These are phyloP conservation scores for Yamadazyma paraphyllophila DNA, from an alignment of 805 yeast genomes.

Conservation along the genomic window DNA sequence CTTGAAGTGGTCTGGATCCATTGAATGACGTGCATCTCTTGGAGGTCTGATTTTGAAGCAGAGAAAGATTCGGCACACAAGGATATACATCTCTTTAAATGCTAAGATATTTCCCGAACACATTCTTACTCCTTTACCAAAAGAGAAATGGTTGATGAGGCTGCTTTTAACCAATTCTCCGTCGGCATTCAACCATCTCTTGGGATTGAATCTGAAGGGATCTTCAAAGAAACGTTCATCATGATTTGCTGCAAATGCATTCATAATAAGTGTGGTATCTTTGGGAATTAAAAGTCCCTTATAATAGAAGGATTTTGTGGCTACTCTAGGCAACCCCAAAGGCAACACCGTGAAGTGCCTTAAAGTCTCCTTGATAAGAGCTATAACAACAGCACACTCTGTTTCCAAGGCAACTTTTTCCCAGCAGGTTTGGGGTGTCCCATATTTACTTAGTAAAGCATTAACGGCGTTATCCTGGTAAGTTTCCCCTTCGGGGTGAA, in stretches of 20 bases:
- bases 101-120: conserved; percentile 72
- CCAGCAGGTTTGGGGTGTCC: conserved; percentile 21
- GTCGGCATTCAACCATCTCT: conserved; percentile 45
- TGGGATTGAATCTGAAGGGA: conserved; percentile 52
- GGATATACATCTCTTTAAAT: conserved; percentile 58
- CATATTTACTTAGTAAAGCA: conserved; percentile 36
- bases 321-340: conserved; percentile 59
- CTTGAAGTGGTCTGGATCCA: conserved; percentile 52
- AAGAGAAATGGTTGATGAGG: conserved; percentile 44
- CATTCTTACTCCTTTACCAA: conserved; percentile 72
- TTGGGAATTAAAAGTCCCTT: conserved; percentile 46
- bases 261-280: conserved; percentile 60
- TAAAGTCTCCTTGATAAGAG: conserved; percentile 61
- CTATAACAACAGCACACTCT: conserved; percentile 50
- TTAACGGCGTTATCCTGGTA: conserved; percentile 45
- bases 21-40: conserved; percentile 20
- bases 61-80: conserved; percentile 52
- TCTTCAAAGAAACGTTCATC: conserved; percentile 43
- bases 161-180: conserved; percentile 11
- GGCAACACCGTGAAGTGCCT: conserved; percentile 67
- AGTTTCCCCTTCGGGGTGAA: conserved; percentile 24
- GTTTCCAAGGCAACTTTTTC: conserved; percentile 20
- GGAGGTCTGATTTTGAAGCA: conserved; percentile 51
- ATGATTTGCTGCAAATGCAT: conserved; percentile 69
- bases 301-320: conserved; percentile 50